Percentiles rank a stretch among this genome's conserved stretches.
Conservation (phyloP, 202 grass and related monocot genomes). For the Schoenoplectus tabernaemontani region DNA sequence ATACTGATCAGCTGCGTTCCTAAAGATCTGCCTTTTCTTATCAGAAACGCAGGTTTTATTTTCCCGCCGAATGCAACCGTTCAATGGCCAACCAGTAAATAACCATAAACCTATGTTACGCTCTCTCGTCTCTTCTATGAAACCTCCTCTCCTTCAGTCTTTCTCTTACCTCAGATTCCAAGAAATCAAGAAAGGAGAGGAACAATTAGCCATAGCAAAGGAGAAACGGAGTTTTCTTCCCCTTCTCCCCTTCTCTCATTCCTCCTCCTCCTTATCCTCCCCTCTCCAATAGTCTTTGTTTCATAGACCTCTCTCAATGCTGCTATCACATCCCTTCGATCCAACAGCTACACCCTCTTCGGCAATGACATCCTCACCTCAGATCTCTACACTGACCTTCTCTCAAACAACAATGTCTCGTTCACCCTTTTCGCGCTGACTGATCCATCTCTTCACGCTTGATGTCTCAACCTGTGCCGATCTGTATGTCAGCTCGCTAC, state of each 20-base stretch:
- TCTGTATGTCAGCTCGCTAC: conserved; percentile 21
- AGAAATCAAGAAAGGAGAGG: neutral
- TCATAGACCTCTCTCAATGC: conserved; percentile 18
- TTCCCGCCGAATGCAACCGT: neutral
- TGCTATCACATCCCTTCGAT: conserved; percentile 19
- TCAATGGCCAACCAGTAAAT: neutral
- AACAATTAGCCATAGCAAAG: neutral
- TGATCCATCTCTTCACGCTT: conserved; percentile 24
- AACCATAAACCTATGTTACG: neutral
- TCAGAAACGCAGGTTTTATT: too few relatives aligned
- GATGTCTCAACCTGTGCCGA: conserved; percentile 17
- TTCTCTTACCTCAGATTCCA: neutral
- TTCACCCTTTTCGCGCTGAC: conserved; percentile 30
- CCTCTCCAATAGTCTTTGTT: neutral
- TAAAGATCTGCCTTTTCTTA: too few relatives aligned
- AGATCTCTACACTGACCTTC: conserved; percentile 23
- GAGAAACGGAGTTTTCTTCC: neutral
- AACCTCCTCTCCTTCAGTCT: neutral
- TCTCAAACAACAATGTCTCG: neutral
- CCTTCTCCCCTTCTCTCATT: neutral
- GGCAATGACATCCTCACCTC: conserved; percentile 27
- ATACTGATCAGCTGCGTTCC: too few relatives aligned
- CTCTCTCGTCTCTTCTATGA: neutral
- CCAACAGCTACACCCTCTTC: conserved; percentile 27
- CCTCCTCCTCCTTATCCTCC: neutral